Evolutionary conservation across 106 monocot genomes (phyloP).

Genomic region (Allium fistulosum): DNA sequence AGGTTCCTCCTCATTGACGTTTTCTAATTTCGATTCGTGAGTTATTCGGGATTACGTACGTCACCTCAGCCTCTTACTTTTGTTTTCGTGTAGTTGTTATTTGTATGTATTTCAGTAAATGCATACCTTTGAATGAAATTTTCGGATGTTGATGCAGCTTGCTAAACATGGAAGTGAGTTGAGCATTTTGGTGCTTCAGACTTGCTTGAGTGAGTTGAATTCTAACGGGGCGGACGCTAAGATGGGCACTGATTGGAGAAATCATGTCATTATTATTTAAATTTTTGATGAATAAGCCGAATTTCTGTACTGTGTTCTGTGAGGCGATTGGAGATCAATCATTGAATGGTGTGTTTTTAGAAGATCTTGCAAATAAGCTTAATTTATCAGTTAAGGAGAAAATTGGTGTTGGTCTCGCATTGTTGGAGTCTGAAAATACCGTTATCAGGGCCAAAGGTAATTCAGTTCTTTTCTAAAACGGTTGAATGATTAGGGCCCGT

Average conservation of each 20-base stretch:
- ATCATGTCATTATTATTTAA: conserved; percentile 46
- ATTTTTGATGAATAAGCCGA: conserved; percentile 57
- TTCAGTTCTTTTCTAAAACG: too few species aligned
- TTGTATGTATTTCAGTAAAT: too few species aligned
- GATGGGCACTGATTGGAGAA: conserved; percentile 22
- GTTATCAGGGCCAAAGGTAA: conserved; percentile 60
- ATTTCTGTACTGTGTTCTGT: conserved; percentile 69
- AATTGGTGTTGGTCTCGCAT: conserved; percentile 72
- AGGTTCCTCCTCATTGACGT: conserved; percentile 33
- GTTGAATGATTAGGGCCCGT: too few species aligned
- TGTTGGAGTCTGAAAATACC: conserved; percentile 65
- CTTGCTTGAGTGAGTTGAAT: conserved; percentile 57
- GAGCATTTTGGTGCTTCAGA: conserved; percentile 54
- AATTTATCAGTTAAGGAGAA: conserved; percentile 58
- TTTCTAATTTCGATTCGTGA: background rate
- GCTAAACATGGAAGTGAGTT: conserved; percentile 60
- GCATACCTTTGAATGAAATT: too few species aligned
- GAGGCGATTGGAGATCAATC: conserved; percentile 41
- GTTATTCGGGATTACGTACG: background rate
- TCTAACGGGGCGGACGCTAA: conserved; percentile 17
- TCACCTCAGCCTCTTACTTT: background rate
- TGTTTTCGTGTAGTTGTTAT: too few species aligned
- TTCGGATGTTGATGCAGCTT: too few species aligned
- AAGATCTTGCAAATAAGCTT: conserved; percentile 48
- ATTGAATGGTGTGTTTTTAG: conserved; percentile 40